Evolutionary conservation across 331 rosid genomes (phyloP).

Genomic region (Malus hybrid): DNA sequence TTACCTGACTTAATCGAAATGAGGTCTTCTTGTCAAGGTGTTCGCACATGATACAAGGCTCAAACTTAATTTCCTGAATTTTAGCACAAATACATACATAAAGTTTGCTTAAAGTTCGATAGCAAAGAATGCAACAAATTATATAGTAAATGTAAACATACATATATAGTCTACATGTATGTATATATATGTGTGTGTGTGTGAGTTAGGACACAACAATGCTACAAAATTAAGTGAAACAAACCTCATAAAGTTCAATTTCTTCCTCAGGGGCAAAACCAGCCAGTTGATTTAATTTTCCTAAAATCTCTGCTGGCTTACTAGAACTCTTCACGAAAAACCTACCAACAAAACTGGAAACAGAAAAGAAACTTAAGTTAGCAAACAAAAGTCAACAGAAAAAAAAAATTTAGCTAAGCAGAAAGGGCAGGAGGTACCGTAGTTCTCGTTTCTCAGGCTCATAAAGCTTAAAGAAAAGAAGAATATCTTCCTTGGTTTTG

Average conservation of each 20-base stretch:
- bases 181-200: neutral
- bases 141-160: neutral
- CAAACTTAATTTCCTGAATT: conserved; percentile 55
- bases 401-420: neutral
- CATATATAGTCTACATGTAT: neutral
- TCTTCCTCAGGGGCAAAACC: conserved; percentile 67
- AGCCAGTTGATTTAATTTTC: conserved; percentile 61
- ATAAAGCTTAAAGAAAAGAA: conserved; percentile 74
- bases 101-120: neutral
- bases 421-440: conserved; percentile 36
- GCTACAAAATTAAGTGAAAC: neutral
- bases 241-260: conserved; percentile 70
- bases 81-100: neutral
- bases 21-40: conserved; percentile 35
- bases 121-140: neutral
- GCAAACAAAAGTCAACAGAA: neutral
- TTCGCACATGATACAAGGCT: conserved; percentile 57
- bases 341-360: conserved; percentile 65
- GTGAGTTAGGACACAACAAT: neutral
- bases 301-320: conserved; percentile 61
- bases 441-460: conserved; percentile 57
- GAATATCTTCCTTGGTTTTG: conserved; percentile 61
- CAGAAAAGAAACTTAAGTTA: conserved; percentile 1
- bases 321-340: conserved; percentile 48
- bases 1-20: conserved; percentile 52